Base-by-base conservation (phyloP, 257 asterid genomes). In the Solanum chiquidenum region DNA sequence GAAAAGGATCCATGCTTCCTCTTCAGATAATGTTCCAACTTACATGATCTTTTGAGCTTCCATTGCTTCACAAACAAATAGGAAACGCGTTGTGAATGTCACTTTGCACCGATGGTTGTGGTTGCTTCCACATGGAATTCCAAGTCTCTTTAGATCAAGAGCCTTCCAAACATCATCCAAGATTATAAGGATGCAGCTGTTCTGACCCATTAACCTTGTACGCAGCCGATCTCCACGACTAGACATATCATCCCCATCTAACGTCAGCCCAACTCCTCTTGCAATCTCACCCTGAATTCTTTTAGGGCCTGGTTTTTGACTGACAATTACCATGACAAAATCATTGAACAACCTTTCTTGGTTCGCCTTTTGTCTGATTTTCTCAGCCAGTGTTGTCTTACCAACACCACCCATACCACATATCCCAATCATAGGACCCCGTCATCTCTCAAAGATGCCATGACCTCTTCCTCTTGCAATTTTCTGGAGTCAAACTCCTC, bases 1-100 rank as follows among this genome's bases (percentile, higher is more conserved):
- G n/a, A 88, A 88, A 60, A 88, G 86, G 23, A 13, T 3, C 86
- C 88, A 86, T 7, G 87, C 64, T 49, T 79, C 88, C 18, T 66
- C 37, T 27, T 66, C 33, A 1, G 46, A 5, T n/a, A 88, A 34
- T 2, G 14, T 82, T 76, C 46, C 49, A 9, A 88, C 79, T 38
- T 86, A 71, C 5, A 66, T 40, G 52, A 13, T 74, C 77, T 58
- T 73, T 7, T 10, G 31, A 74, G 90, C 83, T 16, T 10, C 77
- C 86, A 86, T 86, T 3, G 10, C 6, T 58, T 5, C 9, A 52
- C 84, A 88, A 11, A 80, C 33, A 3, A 16, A 44, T 79, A 1
- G 6, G 33, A 18, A n/a, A 11, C 73, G 14, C 16, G 80, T 86
- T 44, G 72, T 84, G 1, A 88, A 80, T 4, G 34, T 20, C 52